phyloP scores from a whole-genome alignment of 192 early-diverging fungal species.

The Backusella liffmaniae region DNA sequence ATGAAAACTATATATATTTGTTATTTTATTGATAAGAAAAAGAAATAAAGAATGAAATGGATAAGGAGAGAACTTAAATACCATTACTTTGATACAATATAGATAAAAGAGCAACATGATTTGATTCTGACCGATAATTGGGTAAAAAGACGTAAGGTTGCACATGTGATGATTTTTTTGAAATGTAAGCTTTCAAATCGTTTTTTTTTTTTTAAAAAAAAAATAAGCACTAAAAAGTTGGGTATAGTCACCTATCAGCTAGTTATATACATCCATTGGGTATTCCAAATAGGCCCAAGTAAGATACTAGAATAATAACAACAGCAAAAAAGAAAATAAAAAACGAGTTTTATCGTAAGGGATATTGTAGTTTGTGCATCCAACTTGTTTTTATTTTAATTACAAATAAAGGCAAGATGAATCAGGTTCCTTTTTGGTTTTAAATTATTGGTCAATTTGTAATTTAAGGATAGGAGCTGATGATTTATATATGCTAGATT shows the following conservation, averaged over 20 bases:
- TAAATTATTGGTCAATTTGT: background rate
- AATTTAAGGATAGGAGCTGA: background rate
- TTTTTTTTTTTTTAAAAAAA: background rate
- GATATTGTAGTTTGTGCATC: background rate
- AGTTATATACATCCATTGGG: background rate
- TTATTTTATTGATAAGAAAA: background rate
- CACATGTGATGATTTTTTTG: constrained; percentile 8
- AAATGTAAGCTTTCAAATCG: background rate
- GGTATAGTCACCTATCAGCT: background rate
- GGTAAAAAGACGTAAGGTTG: background rate
- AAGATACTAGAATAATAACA: background rate
- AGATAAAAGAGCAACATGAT: background rate
- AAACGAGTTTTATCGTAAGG: background rate
- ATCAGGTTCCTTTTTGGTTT: constrained; percentile 6
- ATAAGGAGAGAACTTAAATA: background rate
- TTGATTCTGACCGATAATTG: constrained; percentile 3
- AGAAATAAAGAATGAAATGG: background rate
- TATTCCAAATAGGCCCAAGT: background rate
- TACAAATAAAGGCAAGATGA: background rate
- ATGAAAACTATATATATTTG: background rate
- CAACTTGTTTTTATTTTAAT: background rate
- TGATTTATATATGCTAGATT: background rate
- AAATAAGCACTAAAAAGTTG: background rate
- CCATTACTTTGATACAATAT: background rate
- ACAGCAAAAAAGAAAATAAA: background rate